A percentile compares a stretch with the other conserved stretches of the same genome.
phyloP scores from a whole-genome alignment of 2,329 filamentous ascomycete genomes.

The Hyphodiscus sp. region DNA sequence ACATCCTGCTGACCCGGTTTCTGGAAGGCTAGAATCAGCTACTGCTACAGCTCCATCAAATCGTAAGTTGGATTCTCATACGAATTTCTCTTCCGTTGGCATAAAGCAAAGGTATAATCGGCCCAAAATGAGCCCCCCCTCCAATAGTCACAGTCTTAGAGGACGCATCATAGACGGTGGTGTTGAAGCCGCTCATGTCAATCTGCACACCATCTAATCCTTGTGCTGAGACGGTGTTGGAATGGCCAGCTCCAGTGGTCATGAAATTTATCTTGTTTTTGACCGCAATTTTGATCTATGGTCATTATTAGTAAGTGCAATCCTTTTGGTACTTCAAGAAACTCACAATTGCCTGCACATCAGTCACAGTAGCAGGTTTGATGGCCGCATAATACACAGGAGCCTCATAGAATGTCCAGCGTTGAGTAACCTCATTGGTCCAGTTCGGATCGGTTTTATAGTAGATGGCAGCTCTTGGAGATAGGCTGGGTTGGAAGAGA shows the following conservation, averaged over 20 bases:
- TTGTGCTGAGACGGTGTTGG: conserved; percentile 21
- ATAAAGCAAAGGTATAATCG: neutral
- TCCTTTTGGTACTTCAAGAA: neutral
- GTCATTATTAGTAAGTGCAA: neutral
- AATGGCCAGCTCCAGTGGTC: conserved; percentile 31
- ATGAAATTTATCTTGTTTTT: conserved; percentile 30
- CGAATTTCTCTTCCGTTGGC: neutral
- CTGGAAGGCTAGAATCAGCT: neutral
- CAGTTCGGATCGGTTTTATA: neutral
- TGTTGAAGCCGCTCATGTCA: conserved; percentile 29
- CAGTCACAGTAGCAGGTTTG: neutral
- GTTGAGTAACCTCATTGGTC: neutral
- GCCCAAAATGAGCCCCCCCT: neutral
- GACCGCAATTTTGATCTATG: neutral
- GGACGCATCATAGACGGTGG: conserved; percentile 16
- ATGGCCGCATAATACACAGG: neutral
- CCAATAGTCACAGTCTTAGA: conserved; percentile 16
- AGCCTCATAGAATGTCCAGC: neutral
- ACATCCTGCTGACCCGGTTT: neutral
- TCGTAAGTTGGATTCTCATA: neutral
- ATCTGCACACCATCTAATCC: conserved; percentile 13
- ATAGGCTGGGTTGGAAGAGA: no score
- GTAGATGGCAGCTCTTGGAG: no score
- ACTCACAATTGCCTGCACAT: neutral
- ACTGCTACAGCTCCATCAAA: neutral